Base-by-base conservation (phyloP, 2,329 filamentous ascomycete genomes). In the Pyrenophora teres region DNA sequence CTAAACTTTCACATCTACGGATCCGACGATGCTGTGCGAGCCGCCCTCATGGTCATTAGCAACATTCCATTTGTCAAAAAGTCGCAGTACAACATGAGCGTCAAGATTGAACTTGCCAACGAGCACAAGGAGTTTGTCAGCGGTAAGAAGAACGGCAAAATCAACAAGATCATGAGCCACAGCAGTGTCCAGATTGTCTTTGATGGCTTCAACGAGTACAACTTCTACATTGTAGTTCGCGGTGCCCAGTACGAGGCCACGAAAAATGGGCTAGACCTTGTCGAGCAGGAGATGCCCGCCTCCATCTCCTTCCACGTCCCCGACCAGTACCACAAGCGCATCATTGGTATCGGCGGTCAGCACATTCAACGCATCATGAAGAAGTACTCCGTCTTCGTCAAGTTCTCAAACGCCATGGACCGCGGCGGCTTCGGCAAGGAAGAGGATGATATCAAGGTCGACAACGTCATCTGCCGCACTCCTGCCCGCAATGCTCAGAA, bases 361-460 rank as follows among this genome's bases (percentile, higher is more conserved):
- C 94, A 99, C 70, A 99, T 99, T 63, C 94, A 99, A 75, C 90
- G 93, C 48, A 97, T 99, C 78, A 99, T 99, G 94, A 97, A 99
- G 81, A 97, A 97, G 77, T 96, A 99, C 76, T 97, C 94, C 0
- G 94, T 99, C 63, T 99, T 99, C 67, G 94, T 99, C 78, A 99
- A 99, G 73, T 99, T 99, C 70, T 96, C 92, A 60, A 99, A 99
- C 66, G 94, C 94, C 13, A 97, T 97, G 92, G 94, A 99, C 71
- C 88, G 94, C 70, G 94, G 91, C 57, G 88, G 92, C 31, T 88
- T 95, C 74, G 90, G 92, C 60, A 92, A 95, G 62, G 92, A 97
- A 70, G 94, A 99, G 68, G 94, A 99, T 70, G 94, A 99, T 71
- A 90, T 96, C 77, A 96, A 97, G 75, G 92, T 97, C 39, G 94